A percentile compares a stretch with the other conserved stretches of the same genome.
phyloP scores from a whole-genome alignment of 495 filamentous ascomycete species.

The Penicillium lagena region DNA sequence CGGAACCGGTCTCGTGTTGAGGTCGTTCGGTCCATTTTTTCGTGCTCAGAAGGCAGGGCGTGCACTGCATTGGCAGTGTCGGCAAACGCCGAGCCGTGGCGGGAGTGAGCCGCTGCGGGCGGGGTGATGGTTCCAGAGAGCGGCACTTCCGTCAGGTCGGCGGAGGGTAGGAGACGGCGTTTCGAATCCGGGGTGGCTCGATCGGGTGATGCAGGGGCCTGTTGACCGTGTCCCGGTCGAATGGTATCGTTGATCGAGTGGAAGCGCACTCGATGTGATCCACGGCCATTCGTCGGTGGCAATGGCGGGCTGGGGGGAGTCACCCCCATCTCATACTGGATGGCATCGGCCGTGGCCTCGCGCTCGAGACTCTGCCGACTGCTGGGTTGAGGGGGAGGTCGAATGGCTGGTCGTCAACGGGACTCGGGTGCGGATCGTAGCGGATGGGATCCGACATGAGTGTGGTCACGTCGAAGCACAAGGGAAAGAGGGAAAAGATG shows the following conservation, averaged over 20 bases:
- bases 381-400: slow-evolving; percentile 8
- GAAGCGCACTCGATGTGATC: slow-evolving; percentile 20
- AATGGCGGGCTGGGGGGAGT: slow-evolving; percentile 1
- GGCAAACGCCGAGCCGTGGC: slow-evolving; percentile 6
- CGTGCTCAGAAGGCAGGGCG: slow-evolving; percentile 7
- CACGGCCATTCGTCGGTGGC: neutral
- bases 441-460: slow-evolving; percentile 15
- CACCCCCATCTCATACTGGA: slow-evolving; percentile 10
- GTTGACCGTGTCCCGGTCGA: neutral
- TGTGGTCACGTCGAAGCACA: too few relatives aligned
- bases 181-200: slow-evolving; percentile 2
- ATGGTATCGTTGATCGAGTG: slow-evolving; percentile 13
- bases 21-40: slow-evolving; percentile 5
- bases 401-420: slow-evolving; percentile 17
- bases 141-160: slow-evolving; percentile 8
- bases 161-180: slow-evolving; percentile 13
- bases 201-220: neutral
- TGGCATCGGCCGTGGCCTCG: slow-evolving; percentile 10
- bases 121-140: slow-evolving; percentile 22
- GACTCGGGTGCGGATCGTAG: slow-evolving; percentile 16
- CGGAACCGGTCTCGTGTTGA: slow-evolving; percentile 24
- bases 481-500: neutral
- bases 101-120: slow-evolving; percentile 17
- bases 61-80: slow-evolving; percentile 1
- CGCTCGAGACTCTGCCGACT: slow-evolving; percentile 12